A percentile compares a stretch with the other conserved stretches of the same genome.
Conservation (phyloP, 2,329 filamentous ascomycete species). For the Sarocladiaceae sp. region DNA sequence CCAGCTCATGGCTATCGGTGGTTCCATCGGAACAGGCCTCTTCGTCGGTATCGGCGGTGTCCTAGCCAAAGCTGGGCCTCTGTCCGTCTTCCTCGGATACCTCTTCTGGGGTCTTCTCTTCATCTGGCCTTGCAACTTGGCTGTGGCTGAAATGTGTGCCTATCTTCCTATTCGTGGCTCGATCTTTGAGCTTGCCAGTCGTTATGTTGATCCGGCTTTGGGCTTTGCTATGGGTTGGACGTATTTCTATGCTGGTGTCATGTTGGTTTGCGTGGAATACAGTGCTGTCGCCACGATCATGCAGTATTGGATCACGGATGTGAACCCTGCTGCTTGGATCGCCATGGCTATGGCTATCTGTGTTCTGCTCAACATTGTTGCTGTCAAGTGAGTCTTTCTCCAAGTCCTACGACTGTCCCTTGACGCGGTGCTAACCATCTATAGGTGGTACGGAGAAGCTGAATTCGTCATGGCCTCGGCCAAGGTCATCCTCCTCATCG, state of each 20-base stretch:
- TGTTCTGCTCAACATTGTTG: conserved; percentile 41
- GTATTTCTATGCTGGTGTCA: conserved; percentile 43
- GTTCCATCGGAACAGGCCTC: conserved; percentile 41
- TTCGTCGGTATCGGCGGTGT: conserved; percentile 41
- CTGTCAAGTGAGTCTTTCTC: conserved; percentile 31
- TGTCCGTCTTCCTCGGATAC: conserved; percentile 40
- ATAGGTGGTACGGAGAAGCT: conserved; percentile 35
- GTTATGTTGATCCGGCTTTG: conserved; percentile 53
- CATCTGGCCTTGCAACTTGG: conserved; percentile 40
- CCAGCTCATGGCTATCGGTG: conserved; percentile 46
- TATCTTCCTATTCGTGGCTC: conserved; percentile 51
- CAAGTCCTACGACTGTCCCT: neutral
- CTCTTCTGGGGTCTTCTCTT: conserved; percentile 39
- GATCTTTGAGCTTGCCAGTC: conserved; percentile 50
- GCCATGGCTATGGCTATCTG: conserved; percentile 42
- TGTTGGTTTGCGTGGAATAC: conserved; percentile 42
- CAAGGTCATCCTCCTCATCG: conserved; percentile 45
- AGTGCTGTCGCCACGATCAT: conserved; percentile 40
- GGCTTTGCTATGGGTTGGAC: conserved; percentile 53
- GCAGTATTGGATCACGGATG: conserved; percentile 36
- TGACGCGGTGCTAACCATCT: conserved; percentile 27
- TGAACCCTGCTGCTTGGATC: conserved; percentile 46
- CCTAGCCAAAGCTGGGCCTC: conserved; percentile 35
- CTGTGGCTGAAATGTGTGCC: conserved; percentile 54
- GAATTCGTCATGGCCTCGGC: conserved; percentile 54